Evolutionary conservation across 164 flowering plant species (phyloP), one percentile per base, ranked within the genome.

Genomic region (Stephania japonica): DNA sequence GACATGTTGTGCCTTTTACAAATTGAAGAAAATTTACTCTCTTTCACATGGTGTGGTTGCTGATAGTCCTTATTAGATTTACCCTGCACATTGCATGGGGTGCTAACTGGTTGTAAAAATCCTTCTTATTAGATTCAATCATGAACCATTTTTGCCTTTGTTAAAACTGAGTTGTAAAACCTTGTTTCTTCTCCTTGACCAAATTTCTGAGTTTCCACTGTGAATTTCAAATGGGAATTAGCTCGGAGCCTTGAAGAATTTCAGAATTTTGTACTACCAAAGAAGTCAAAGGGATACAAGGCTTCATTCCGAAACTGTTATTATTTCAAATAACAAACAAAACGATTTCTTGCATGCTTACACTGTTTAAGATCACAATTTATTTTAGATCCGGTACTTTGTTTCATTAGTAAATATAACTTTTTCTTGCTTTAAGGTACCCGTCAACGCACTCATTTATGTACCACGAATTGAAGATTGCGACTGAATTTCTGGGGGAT

Each of bases 381-480:
- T 25, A 13, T 63, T 42, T 50, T 3, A 50, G 73, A 70, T 70
- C 32, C 7, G 59, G 66, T 23, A 63, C 4, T 12, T 64, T 25
- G n/a, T n/a, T 47, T 44, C 21, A 68, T 44, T 44, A 41, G 63
- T 47, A 2, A 5, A n/a, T n/a, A 49, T 41, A 13, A 10, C 14
- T 19, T 19, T 70, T 76, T 69, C 27, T 75, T 73, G 63, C 44
- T 4, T 84, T 80, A 76, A 95, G 99, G 95, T 93, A 91, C 79
- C 99, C 99, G 3, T 73, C 84, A 59, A 76, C 93, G 90, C 98
- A 95, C 79, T 82, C 91, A 6, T 95, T 95, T 82, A 72, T 95
- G 68, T 84, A 83, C 72, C 75, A 77, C 75, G 93, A 91, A 79
- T 79, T 95, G 79, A 83, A 83, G 81, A 80, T 86, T 75, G 98